Conservation (phyloP, 148 eudicot species). For the Chenopodium quinoa region DNA sequence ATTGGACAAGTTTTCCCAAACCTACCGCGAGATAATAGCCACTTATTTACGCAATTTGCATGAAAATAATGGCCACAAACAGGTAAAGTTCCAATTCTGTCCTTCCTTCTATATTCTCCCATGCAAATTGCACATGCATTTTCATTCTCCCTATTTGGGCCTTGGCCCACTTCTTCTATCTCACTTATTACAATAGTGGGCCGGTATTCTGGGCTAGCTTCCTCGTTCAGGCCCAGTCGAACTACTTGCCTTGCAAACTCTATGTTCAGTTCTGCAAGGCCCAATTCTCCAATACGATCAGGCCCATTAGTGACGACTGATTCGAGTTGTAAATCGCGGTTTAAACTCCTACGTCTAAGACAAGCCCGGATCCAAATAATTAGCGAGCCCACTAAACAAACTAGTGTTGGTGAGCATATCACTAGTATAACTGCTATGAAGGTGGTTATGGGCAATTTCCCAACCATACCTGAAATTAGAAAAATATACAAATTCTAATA, state of each 20-base stretch:
- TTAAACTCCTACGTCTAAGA: not conserved
- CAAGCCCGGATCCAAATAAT: conserved; percentile 15
- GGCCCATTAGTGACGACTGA: not conserved
- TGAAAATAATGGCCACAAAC: conserved; percentile 32
- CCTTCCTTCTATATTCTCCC: conserved; percentile 24
- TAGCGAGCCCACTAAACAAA: conserved; percentile 23
- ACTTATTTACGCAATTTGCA: conserved; percentile 27
- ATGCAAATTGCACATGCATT: conserved; percentile 29
- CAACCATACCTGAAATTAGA: conserved; percentile 12
- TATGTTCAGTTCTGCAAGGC: conserved; percentile 22
- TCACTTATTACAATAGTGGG: conserved; percentile 19
- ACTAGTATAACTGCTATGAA: conserved; percentile 18
- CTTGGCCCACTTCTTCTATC: conserved; percentile 20
- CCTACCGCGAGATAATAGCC: conserved; percentile 23
- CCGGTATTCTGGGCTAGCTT: not conserved
- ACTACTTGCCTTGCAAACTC: conserved; percentile 25
- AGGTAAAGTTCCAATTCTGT: conserved; percentile 31
- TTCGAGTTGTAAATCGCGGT: not conserved
- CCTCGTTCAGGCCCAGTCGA: conserved; percentile 6
- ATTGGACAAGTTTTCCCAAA: conserved; percentile 28
- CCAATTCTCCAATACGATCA: conserved; percentile 9
- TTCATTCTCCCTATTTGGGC: not conserved
- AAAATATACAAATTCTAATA: not conserved
- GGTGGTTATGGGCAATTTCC: conserved; percentile 13
- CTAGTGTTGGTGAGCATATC: conserved; percentile 24